Evolutionary conservation across 768 basidiomycete genomes (phyloP).

Genomic region (Heimioporus sp.): DNA sequence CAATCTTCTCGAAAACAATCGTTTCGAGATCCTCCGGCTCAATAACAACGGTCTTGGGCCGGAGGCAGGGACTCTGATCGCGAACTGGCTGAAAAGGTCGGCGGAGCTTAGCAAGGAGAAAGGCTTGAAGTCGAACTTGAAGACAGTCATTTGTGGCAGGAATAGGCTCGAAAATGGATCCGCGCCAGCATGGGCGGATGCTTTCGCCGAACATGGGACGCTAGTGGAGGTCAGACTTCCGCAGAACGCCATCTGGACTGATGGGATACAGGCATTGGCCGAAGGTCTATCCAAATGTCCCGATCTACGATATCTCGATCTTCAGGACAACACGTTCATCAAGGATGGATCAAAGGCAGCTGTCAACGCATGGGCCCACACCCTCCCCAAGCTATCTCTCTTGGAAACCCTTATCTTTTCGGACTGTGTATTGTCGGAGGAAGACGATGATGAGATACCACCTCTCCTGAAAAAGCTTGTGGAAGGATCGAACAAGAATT

Average conservation of each 20-base stretch:
- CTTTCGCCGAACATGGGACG: constrained; percentile 81
- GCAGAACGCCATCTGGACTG: constrained; percentile 97
- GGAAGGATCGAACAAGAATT: constrained; percentile 67
- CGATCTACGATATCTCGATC: constrained; percentile 72
- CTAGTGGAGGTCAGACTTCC: constrained; percentile 88
- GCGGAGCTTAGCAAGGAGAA: constrained; percentile 65
- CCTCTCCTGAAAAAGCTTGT: constrained; percentile 58
- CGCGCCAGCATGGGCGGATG: constrained; percentile 79
- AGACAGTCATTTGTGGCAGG: constrained; percentile 85
- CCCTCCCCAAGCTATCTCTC: constrained; percentile 66
- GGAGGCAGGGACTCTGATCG: constrained; percentile 81
- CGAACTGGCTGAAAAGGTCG: constrained; percentile 77
- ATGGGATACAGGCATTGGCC: constrained; percentile 80
- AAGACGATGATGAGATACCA: constrained; percentile 76
- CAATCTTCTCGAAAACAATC: constrained; percentile 81
- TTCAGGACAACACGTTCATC: constrained; percentile 89
- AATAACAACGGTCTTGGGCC: constrained; percentile 98
- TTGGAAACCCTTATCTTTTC: constrained; percentile 84
- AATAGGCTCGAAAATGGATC: constrained; percentile 95
- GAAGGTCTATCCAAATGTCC: constrained; percentile 67
- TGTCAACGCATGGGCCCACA: constrained; percentile 57
- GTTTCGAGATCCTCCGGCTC: constrained; percentile 76
- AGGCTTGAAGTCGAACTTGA: constrained; percentile 69
- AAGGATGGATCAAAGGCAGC: constrained; percentile 60
- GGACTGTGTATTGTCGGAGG: constrained; percentile 79